Percentiles rank a stretch among this genome's conserved stretches.
These are phyloP conservation scores for Lasiodiplodia gonubiensis DNA, from an alignment of 2,329 filamentous ascomycete species.

Conservation along the genomic window DNA sequence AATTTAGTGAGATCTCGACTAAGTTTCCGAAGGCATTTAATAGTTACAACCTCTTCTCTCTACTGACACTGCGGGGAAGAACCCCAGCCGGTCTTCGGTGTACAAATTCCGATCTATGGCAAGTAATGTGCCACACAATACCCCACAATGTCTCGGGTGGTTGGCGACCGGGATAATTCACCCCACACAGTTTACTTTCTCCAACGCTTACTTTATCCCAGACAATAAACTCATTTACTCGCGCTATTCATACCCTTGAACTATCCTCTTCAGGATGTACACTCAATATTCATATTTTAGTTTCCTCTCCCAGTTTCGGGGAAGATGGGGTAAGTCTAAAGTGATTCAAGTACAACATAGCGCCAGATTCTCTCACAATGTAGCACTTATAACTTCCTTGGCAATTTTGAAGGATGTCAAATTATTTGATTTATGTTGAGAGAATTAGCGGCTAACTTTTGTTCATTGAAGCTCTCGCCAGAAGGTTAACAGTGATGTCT, in stretches of 20 bases:
- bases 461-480: background rate
- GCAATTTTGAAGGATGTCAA: background rate
- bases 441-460: background rate
- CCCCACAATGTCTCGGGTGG: constrained; percentile 1
- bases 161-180: background rate
- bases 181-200: background rate
- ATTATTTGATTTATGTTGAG: too few relatives aligned
- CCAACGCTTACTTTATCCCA: background rate
- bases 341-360: too few relatives aligned
- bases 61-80: background rate
- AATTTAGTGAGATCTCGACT: background rate
- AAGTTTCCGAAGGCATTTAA: background rate
- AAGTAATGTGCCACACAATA: background rate
- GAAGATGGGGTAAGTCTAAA: background rate
- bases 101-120: background rate
- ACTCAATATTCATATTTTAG: background rate
- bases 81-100: background rate
- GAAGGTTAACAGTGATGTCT: too few relatives aligned
- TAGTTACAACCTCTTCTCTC: background rate
- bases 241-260: background rate
- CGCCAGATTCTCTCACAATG: background rate
- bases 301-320: background rate
- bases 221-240: background rate
- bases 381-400: background rate
- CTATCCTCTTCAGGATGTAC: background rate